Evolutionary conservation across 2,329 filamentous ascomycete species (phyloP), one percentile per base, ranked within the genome.

Genomic region (Fusarium sp.): DNA sequence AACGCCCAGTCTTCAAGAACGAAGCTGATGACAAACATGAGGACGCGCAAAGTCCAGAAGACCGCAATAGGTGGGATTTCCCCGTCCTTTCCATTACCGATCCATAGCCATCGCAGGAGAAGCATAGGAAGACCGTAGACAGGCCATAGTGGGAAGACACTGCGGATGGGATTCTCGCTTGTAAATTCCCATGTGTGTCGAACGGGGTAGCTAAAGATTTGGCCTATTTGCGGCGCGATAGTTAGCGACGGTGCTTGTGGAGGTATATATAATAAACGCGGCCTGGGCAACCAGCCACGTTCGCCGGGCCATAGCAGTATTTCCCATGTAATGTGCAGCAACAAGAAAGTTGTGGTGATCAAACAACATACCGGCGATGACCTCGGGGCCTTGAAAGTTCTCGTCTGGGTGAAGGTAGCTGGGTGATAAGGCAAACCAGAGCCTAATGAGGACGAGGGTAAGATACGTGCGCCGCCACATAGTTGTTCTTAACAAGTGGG

Each of bases 381-480:
- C 90, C 81, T 99, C 95, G 13, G 95, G 95, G 32, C 95, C 95
- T 80, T 99, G 95, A 73, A 99, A 99, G 81, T 98, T 95, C 83
- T 99, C 95, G 80, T 99, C 95, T 6, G 95, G 95, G 77, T 99
- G 95, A 42, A 99, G 86, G 77, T 99, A 99, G 82, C 94, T 98
- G 57, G 95, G 91, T 64, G 91, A 93, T 65, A 98, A 81, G 59
- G 95, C 94, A 76, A 98, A 94, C 85, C 94, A 98, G 73, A 98
- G 84, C 77, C 95, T 90, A 72, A 97, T 87, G 68, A 95, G 81
- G 72, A 96, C 83, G 70, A 99, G 83, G 53, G 96, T 79, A 64
- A 98, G 83, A 79, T 97, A 97, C 63, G 89, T 86, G 77, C 93
- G 89, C 82, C 93, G 88, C 93, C 92, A 97, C 94, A 97, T 97